Conservation (phyloP, 202 grass and related monocot species). For the Zoysia matrella region DNA sequence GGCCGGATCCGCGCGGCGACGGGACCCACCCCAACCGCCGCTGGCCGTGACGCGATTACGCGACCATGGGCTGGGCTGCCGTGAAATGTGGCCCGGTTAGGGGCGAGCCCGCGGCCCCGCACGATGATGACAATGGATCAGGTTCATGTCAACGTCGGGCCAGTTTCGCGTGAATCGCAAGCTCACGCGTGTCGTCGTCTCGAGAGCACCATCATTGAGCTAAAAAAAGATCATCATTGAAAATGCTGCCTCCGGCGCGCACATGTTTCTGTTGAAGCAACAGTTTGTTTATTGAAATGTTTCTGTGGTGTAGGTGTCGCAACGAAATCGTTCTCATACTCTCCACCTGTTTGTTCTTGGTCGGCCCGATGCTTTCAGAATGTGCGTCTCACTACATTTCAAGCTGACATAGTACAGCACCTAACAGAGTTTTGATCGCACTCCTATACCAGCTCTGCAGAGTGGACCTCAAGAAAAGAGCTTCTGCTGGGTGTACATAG, state of each 20-base stretch:
- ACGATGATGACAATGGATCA: background rate
- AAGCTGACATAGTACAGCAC: too few relatives aligned
- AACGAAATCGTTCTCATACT: too few relatives aligned
- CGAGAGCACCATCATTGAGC: background rate
- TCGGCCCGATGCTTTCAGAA: too few relatives aligned
- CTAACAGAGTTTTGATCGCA: too few relatives aligned
- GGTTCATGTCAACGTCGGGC: slow-evolving; percentile 18
- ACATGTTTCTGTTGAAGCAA: slow-evolving; percentile 13
- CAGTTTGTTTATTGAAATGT: background rate
- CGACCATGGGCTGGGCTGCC: background rate
- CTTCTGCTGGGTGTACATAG: too few relatives aligned
- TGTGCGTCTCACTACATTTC: too few relatives aligned
- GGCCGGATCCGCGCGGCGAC: slow-evolving; percentile 19
- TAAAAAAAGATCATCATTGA: background rate
- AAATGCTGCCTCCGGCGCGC: slow-evolving; percentile 4
- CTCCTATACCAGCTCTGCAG: too few relatives aligned
- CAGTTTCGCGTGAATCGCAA: background rate
- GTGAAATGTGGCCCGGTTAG: background rate
- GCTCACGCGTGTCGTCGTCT: slow-evolving; percentile 33
- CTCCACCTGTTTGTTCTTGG: too few relatives aligned
- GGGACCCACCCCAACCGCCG: background rate
- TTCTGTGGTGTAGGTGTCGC: too few relatives aligned
- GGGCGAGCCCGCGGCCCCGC: background rate
- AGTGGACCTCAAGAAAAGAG: too few relatives aligned
- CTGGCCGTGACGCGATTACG: slow-evolving; percentile 8